Base-by-base conservation (phyloP, 768 basidiomycete species). In the Obba rivulosa region DNA sequence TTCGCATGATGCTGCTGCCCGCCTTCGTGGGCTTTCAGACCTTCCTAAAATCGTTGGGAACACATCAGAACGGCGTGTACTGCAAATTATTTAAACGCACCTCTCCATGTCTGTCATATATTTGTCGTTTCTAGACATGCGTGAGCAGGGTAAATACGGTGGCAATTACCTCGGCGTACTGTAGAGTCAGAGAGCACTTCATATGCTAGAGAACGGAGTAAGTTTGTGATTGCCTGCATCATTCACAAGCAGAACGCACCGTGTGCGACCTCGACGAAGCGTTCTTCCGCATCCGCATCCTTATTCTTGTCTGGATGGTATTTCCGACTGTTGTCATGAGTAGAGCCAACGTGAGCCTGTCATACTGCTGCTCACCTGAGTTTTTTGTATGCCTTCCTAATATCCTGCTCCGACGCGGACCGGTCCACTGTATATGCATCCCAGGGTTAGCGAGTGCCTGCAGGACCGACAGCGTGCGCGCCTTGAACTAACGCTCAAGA, bases 261-360 rank as follows among this genome's bases (percentile, higher is more conserved):
- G 59, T 85, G 81, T 17, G 92, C 87, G 60, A 96, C 85, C 54
- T 95, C 85, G 18, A 96, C 90, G 64, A 98, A 98, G 62, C 77
- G 86, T 47, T 79, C 79, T 60, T 92, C 85, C 11, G 92, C 88
- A 2, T 72, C 83, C 46, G 83, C 77, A 14, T 87, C 88, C 59
- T 85, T 86, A 67, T 94, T 96, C 74, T 95, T 96, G 74, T 99
- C 95, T 0, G 95, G 95, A 61, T 98, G 94, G 48, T 78, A 63
- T 45, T 60, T 63, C 28, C 47, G 52, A 34, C 52, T 56, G 38
- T 18, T 10, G 10, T 9, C 41, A 14, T 11, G 7, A 8, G 39
- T 23, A 20, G 24, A 9, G 31, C n/a, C 38, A 38, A 21, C 21
- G 3, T n/a, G 1, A n/a, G 7, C 13, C 3, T n/a, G 21, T 8